A percentile compares a stretch with the other conserved stretches of the same genome.
phyloP scores from a whole-genome alignment of 2,329 filamentous ascomycete genomes.

The Penicillium hordei region DNA sequence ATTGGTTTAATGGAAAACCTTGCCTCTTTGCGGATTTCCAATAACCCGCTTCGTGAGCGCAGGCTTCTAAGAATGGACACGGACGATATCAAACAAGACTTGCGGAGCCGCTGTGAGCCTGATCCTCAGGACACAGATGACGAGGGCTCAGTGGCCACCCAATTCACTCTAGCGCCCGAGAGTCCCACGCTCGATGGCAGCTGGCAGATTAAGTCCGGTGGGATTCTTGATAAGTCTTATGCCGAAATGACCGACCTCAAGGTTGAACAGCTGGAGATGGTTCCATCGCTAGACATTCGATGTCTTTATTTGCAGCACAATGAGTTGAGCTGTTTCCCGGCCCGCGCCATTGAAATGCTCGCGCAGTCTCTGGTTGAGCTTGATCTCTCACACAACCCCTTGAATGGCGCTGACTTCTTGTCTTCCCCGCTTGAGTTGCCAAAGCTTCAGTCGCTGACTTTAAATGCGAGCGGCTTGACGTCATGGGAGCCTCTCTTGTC shows the following conservation, averaged over 20 bases:
- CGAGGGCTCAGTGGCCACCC: constrained; percentile 43
- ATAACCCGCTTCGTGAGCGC: constrained; percentile 88
- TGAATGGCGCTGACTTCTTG: constrained; percentile 66
- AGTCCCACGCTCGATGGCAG: constrained; percentile 32
- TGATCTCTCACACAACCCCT: constrained; percentile 72
- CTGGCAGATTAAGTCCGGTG: constrained; percentile 42
- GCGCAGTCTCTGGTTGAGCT: constrained; percentile 68
- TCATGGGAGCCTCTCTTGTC: constrained; percentile 65
- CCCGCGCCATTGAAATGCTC: constrained; percentile 66
- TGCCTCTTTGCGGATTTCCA: constrained; percentile 71
- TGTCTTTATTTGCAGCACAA: constrained; percentile 75
- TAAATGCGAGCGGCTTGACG: constrained; percentile 72
- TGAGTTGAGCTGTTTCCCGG: constrained; percentile 67
- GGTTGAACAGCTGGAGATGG: constrained; percentile 48
- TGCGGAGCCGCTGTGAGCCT: constrained; percentile 64
- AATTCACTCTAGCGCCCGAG: constrained; percentile 49
- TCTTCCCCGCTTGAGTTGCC: constrained; percentile 67
- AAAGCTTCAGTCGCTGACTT: constrained; percentile 71
- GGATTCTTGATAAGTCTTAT: constrained; percentile 66
- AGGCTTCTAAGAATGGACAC: constrained; percentile 79
- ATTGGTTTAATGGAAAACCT: constrained; percentile 78
- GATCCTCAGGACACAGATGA: constrained; percentile 42
- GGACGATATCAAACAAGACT: constrained; percentile 73
- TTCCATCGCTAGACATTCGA: constrained; percentile 51
- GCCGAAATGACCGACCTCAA: constrained; percentile 60